Base-by-base conservation (phyloP, 352 stramenopile genomes). In the Phytophthora pini region DNA sequence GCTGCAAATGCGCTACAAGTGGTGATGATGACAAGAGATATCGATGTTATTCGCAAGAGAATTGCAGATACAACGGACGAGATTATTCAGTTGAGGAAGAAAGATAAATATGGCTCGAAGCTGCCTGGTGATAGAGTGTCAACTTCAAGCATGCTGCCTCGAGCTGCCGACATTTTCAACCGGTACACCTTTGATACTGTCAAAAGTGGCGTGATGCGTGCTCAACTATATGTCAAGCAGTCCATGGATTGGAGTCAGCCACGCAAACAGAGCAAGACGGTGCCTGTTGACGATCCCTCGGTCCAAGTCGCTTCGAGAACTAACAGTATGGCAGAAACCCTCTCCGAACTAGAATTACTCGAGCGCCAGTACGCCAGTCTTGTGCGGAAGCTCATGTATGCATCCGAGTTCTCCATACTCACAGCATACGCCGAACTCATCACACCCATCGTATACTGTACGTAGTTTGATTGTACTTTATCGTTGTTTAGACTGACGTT, bases 321-420 rank as follows among this genome's bases (percentile, higher is more conserved):
- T 32, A 48, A 32, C 12, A 63, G 12, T 11, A 34, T 49, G 13
- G 11, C 17, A 29, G 45, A 10, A 43, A 49, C 56, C 12, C 44
- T 13, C 0, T 48, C 46, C 4, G 46, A 58, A 4, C 56, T 65
- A 38, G 56, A 65, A 20, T 52, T 47, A 1, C 53, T 55, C 20
- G 58, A 73, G 34, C 63, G 31, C 2, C 34, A 44, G 2, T 72
- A 64, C 45, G 52, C 61, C 5, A 46, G 34, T 15, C 22, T 49
- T 8, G 61, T 69, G 0, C 36, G 59, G 0, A 72, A 75, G 17
- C 29, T 78, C 48, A 70, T 78, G 41, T 69, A 75, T 8, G 72
- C 69, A 48, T 69, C 63, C 9, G 66, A 78, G 39, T 72, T 75
- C 22, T 68, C 65, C 11, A 65, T 74, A 15, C 65, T 75, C 22